phyloP scores from a whole-genome alignment of 1,139 yeast genomes.

The Kurtzmaniella quercitrusa region DNA sequence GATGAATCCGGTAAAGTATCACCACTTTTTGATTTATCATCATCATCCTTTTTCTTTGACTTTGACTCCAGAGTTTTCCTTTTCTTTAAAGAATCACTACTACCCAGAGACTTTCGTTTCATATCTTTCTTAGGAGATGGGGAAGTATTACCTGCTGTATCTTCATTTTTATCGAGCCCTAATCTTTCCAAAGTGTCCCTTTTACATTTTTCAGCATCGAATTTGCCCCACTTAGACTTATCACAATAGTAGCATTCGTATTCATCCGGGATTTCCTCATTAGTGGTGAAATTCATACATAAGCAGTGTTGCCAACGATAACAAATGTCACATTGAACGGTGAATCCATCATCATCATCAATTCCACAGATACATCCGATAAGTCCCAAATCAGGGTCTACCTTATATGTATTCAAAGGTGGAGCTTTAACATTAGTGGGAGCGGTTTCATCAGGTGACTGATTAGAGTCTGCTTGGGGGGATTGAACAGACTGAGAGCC shows the following conservation, averaged over 20 bases:
- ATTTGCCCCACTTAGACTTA: slow-evolving; percentile 47
- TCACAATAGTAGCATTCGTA: slow-evolving; percentile 82
- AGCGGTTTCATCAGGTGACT: background rate
- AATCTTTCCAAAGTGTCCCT: slow-evolving; percentile 32
- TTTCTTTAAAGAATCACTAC: slow-evolving; percentile 23
- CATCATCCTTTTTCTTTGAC: slow-evolving; percentile 9
- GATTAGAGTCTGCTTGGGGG: background rate
- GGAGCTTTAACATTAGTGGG: slow-evolving; percentile 17
- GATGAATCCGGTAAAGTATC: background rate
- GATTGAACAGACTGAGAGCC: no score
- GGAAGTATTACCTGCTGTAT: background rate
- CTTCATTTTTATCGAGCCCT: slow-evolving; percentile 19
- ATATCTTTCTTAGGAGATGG: slow-evolving; percentile 7
- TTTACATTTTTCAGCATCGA: slow-evolving; percentile 38
- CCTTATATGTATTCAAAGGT: slow-evolving; percentile 46
- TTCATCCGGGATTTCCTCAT: slow-evolving; percentile 69
- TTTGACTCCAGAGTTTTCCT: slow-evolving; percentile 14
- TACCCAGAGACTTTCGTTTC: slow-evolving; percentile 28
- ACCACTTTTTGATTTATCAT: background rate
- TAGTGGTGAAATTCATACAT: slow-evolving; percentile 75
- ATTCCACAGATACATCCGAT: slow-evolving; percentile 88
- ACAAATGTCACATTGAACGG: slow-evolving; percentile 90
- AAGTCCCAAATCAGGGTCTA: slow-evolving; percentile 75
- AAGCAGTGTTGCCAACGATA: slow-evolving; percentile 92
- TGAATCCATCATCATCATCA: slow-evolving; percentile 92